Evolutionary conservation across 2,329 filamentous ascomycete genomes (phyloP), one percentile per base, ranked within the genome.

Genomic region (Ophiostoma tasmaniense): DNA sequence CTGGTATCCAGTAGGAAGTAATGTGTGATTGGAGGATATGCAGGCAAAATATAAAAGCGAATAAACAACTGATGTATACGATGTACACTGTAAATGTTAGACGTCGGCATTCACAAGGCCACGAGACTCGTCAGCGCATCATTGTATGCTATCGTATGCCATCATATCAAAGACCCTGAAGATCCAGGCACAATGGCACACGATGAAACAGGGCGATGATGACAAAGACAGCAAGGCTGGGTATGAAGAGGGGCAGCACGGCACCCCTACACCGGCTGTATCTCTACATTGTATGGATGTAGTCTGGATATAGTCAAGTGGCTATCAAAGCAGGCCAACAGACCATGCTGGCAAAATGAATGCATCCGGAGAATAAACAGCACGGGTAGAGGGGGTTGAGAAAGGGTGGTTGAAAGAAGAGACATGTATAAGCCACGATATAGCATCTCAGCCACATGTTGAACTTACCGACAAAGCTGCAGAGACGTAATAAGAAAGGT

Each of bases 251-350:
- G 10, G 14, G 50, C 28, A 64, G 62, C 28, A 55, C 28, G 37
- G 30, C n/a, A 25, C 22, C 30, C 37, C 4, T 65, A 20, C 35
- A 50, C 59, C 66, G 68, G 68, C 65, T 42, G 17, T 64, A 14
- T 67, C 65, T 67, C 42, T 45, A 55, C 61, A 45, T 69, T 42
- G 59, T 42, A 66, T 66, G 64, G 64, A 22, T 69, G 66, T 39
- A 39, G 37, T 39, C 37, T 39, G 37, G 37, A 39, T 62, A 66
- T 66, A 66, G 35, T 28, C 39, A 62, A 50, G 50, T n/a, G 50
- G 25, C 28, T 28, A 11, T 28, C 10, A 61, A 35, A 61, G 8
- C 45, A 25, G 11, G n/a, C n/a, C 8, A 55, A 55, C 50, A 25
- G 22, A 55, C 17, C 3, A 20, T 39, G 13, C 13, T 39, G 37